A percentile compares a stretch with the other conserved stretches of the same genome.
These are phyloP conservation scores for Cyphellophora attinorum DNA, from an alignment of 2,329 filamentous ascomycete species.

Conservation along the genomic window DNA sequence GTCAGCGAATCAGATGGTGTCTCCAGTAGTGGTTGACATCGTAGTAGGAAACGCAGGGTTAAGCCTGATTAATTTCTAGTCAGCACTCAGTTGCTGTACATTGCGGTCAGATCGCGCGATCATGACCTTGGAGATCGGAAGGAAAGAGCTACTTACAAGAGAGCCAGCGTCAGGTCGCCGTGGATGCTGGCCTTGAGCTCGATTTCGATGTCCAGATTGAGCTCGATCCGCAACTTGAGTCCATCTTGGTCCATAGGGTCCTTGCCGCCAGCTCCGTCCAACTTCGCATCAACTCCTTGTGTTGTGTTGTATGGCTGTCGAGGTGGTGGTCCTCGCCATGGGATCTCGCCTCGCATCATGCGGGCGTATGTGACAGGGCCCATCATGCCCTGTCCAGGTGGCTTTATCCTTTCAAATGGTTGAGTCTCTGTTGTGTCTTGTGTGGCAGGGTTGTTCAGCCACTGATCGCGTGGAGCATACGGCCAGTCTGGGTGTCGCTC, in stretches of 20 bases:
- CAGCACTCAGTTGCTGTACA: too few relatives aligned
- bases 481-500: conserved; percentile 6
- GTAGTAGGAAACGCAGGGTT: too few relatives aligned
- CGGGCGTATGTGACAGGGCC: conserved; percentile 46
- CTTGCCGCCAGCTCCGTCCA: conserved; percentile 28
- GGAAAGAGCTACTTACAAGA: conserved; percentile 53
- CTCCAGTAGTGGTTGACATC: conserved; percentile 1
- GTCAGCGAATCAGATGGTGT: conserved; percentile 12
- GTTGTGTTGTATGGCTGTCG: conserved; percentile 32
- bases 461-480: conserved; percentile 8
- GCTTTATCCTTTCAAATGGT: conserved; percentile 46
- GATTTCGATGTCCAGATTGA: conserved; percentile 76
- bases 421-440: conserved; percentile 33
- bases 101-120: too few relatives aligned
- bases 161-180: conserved; percentile 69
- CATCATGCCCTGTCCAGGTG: conserved; percentile 46
- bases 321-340: conserved; percentile 42
- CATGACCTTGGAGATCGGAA: background rate
- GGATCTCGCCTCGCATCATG: conserved; percentile 46
- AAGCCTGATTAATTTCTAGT: too few relatives aligned
- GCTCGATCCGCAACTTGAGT: conserved; percentile 60
- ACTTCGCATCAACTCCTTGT: conserved; percentile 35
- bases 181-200: conserved; percentile 78
- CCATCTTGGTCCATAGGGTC: conserved; percentile 32
- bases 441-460: conserved; percentile 15